A percentile compares a stretch with the other conserved stretches of the same genome.
These are phyloP conservation scores for Epichloe gansuensis DNA, from an alignment of 2,329 filamentous ascomycete genomes.

Conservation along the genomic window DNA sequence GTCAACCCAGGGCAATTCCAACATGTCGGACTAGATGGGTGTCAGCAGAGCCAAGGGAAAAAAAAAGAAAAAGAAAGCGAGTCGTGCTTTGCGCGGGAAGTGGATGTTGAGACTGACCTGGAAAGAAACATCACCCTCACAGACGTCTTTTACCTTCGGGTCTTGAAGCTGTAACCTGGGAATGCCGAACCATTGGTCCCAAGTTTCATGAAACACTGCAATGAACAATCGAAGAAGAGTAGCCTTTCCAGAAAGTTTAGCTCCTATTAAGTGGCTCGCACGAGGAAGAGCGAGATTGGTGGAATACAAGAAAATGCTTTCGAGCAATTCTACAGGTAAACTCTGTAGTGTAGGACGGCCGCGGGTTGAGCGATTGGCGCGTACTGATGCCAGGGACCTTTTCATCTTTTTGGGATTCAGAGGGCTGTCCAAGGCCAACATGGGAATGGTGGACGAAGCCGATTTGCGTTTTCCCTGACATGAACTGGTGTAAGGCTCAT, in stretches of 20 bases:
- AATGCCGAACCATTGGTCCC: slow-evolving; percentile 26
- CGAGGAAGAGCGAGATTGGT: slow-evolving; percentile 35
- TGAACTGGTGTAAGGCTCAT: slow-evolving; percentile 39
- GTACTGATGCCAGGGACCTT: slow-evolving; percentile 18
- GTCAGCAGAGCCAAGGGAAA: neutral
- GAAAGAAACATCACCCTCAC: slow-evolving; percentile 27
- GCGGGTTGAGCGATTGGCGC: slow-evolving; percentile 16
- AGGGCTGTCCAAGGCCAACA: slow-evolving; percentile 1
- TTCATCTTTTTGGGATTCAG: slow-evolving; percentile 14
- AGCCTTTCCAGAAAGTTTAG: slow-evolving; percentile 30
- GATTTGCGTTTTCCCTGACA: slow-evolving; percentile 31
- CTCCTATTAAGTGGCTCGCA: slow-evolving; percentile 31
- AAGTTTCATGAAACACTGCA: slow-evolving; percentile 24
- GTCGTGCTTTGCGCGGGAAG: neutral
- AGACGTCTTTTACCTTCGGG: slow-evolving; percentile 5
- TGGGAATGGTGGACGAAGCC: slow-evolving; percentile 7
- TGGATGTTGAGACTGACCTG: slow-evolving; percentile 27
- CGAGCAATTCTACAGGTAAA: slow-evolving; percentile 41
- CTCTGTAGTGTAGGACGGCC: slow-evolving; percentile 17
- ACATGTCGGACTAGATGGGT: slow-evolving; percentile 26
- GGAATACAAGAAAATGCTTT: slow-evolving; percentile 39
- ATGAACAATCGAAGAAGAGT: slow-evolving; percentile 27
- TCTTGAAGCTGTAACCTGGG: slow-evolving; percentile 8
- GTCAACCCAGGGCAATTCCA: slow-evolving; percentile 32
- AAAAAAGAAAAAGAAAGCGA: neutral